Evolutionary conservation across 257 asterid genomes (phyloP).

Genomic region (Paulownia fortunei): DNA sequence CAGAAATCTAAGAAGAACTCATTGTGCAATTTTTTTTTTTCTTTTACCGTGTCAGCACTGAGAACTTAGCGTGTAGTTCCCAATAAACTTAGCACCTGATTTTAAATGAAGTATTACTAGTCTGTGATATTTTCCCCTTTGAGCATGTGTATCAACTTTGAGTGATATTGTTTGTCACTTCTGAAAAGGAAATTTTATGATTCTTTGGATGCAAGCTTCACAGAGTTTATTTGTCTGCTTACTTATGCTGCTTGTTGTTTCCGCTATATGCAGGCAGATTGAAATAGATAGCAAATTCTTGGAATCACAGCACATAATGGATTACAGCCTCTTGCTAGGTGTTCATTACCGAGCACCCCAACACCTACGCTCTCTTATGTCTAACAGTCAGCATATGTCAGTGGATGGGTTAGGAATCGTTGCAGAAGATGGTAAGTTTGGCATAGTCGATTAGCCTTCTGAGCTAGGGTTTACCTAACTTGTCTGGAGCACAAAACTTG

Average conservation of each 20-base stretch:
- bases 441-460: background rate
- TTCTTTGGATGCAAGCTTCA: background rate
- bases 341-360: slow-evolving; percentile 84
- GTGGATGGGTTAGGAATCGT: slow-evolving; percentile 66
- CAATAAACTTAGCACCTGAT: no score
- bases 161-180: no score
- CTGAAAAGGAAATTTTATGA: background rate
- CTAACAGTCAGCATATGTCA: slow-evolving; percentile 37
- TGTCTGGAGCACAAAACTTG: background rate
- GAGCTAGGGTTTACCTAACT: no score
- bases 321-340: slow-evolving; percentile 80
- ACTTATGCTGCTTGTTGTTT: slow-evolving; percentile 10
- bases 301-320: slow-evolving; percentile 77
- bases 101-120: no score
- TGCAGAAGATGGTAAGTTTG: slow-evolving; percentile 67
- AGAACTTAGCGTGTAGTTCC: no score
- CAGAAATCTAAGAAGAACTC: no score
- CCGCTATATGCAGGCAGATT: slow-evolving; percentile 60
- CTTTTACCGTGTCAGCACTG: background rate
- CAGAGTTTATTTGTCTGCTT: background rate
- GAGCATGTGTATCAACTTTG: no score
- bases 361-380: slow-evolving; percentile 56
- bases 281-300: slow-evolving; percentile 75
- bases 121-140: no score
- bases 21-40: background rate